Base-by-base conservation (phyloP, 192 early-diverging fungal species). In the Linnemannia elongata region DNA sequence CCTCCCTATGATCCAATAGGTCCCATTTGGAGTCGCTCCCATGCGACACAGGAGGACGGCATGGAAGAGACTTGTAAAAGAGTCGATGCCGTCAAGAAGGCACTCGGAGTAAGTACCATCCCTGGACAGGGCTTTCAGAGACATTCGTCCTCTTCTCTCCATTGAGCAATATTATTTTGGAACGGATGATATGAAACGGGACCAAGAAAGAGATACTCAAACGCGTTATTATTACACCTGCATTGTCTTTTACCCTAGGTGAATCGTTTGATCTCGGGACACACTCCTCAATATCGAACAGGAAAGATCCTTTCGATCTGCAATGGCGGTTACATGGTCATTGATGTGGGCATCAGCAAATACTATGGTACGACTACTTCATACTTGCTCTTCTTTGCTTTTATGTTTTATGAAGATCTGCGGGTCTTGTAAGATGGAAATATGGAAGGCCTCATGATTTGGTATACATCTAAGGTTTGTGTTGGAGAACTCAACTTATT, bases 321-420 rank as follows among this genome's bases (percentile, higher is more conserved):
- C 82, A 83, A 92, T 47, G 92, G 92, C 20, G 88, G 88, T 36
- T 90, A 94, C 39, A 84, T 93, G 73, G 88, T 95, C 42, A 93
- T 96, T 78, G 95, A 96, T 77, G 93, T 95, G 35, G 95, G 95
- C 27, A 94, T 95, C 52, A 94, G 93, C 49, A 74, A 72, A 17
- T 91, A 87, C 38, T 96, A 95, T 88, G 95, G 83, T 86, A 86
- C 49, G 49, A 52, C 18, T 20, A 22, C 15, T 18, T 20, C 20
- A 20, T 52, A 20, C 17, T 18, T 52, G 20, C 30, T 12, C 33
- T 33, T 3, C 36, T 27, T 42, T 36, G 36, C 15, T 70, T 70
- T 39, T 20, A 4, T 20, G 3, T 33, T 9, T 24, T 9, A 36
- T 18, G 33, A 35, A 24, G 8, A 70, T 70, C 69, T 35, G 0